Evolutionary conservation across 2,329 filamentous ascomycete genomes (phyloP).

Genomic region (Ophiostoma angusticollis): DNA sequence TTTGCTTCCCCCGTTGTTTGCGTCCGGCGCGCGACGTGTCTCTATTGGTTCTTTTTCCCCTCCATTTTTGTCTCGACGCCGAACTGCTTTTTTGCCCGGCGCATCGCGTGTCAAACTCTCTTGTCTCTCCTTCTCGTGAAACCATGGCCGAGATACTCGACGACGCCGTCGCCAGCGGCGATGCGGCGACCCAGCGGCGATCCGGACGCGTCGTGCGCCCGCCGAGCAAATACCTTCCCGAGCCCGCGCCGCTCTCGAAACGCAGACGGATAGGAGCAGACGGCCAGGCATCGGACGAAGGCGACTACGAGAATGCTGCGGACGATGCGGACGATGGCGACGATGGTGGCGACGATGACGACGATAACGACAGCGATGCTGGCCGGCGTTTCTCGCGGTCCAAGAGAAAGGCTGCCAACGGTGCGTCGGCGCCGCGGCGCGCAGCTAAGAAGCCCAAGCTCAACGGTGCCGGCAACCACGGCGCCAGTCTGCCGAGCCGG

Average conservation of each 20-base stretch:
- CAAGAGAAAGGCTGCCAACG: slow-evolving; percentile 10
- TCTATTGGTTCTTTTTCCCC: neutral
- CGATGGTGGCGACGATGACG: slow-evolving; percentile 20
- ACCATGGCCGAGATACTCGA: slow-evolving; percentile 6
- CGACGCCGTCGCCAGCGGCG: slow-evolving; percentile 5
- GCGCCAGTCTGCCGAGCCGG: slow-evolving; percentile 35
- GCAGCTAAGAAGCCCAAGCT: slow-evolving; percentile 52
- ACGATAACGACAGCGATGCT: slow-evolving; percentile 13
- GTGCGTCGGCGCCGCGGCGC: slow-evolving; percentile 30
- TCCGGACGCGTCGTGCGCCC: slow-evolving; percentile 55
- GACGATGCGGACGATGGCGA: slow-evolving; percentile 28
- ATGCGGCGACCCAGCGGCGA: slow-evolving; percentile 37
- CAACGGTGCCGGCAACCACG: slow-evolving; percentile 37
- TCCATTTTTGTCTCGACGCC: neutral
- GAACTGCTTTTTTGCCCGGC: neutral
- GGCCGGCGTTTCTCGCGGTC: slow-evolving; percentile 27
- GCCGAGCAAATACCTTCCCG: slow-evolving; percentile 46
- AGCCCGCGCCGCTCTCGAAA: slow-evolving; percentile 37
- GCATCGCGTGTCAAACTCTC: neutral
- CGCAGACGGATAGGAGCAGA: slow-evolving; percentile 35
- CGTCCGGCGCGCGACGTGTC: neutral
- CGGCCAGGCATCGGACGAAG: slow-evolving; percentile 25
- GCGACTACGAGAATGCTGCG: slow-evolving; percentile 23
- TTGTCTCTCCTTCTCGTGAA: no score
- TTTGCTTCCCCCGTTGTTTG: neutral